Evolutionary conservation across 1,284 basidiomycete species (phyloP).

Genomic region (Thecaphora frezii): DNA sequence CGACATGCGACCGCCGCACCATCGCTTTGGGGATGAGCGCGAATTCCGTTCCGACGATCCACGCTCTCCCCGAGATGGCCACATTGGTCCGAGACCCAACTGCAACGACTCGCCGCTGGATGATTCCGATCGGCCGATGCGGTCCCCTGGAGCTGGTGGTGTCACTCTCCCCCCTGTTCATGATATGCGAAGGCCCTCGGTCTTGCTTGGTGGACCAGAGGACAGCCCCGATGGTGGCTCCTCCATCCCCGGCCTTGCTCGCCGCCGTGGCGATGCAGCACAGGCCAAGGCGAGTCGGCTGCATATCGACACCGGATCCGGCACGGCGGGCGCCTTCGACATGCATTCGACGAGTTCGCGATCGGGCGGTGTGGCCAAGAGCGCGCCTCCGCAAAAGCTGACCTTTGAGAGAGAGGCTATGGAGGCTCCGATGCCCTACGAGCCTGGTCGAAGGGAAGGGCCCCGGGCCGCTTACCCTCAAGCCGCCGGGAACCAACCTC

Average conservation of each 20-base stretch:
- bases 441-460: constrained; percentile 14
- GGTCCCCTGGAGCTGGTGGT: constrained; percentile 18
- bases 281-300: constrained; percentile 51
- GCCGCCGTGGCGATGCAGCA: constrained; percentile 50
- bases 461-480: neutral
- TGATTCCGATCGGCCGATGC: constrained; percentile 6
- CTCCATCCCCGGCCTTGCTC: constrained; percentile 37
- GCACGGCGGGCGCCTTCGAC: constrained; percentile 9
- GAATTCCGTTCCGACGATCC: constrained; percentile 21
- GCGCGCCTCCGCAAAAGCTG: constrained; percentile 53
- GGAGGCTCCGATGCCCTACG: constrained; percentile 17
- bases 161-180: constrained; percentile 31
- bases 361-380: constrained; percentile 29
- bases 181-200: constrained; percentile 23
- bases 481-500: constrained; percentile 4
- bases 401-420: constrained; percentile 36
- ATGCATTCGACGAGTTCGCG: constrained; percentile 6
- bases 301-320: constrained; percentile 40
- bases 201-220: constrained; percentile 23
- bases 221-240: constrained; percentile 22
- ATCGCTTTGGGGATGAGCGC: constrained; percentile 28
- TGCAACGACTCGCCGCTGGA: constrained; percentile 21
- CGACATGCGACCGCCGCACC: constrained; percentile 3
- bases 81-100: constrained; percentile 20
- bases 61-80: constrained; percentile 21